Base-by-base conservation (phyloP, 176 grass and related monocot genomes). In the Oryza meyeriana region DNA sequence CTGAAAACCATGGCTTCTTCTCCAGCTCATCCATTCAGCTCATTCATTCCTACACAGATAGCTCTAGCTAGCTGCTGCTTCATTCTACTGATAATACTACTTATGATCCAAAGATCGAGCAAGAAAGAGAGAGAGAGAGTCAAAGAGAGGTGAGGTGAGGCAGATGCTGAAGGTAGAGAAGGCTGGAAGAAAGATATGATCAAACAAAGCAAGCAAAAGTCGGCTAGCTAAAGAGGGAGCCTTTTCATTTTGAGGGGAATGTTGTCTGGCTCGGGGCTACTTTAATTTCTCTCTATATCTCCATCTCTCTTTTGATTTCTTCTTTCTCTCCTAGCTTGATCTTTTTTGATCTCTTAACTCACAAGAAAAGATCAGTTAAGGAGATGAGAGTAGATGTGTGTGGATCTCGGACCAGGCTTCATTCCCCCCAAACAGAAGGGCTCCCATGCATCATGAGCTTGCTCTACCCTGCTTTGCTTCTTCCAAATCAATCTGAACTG, bases 331-430 rank as follows among this genome's bases (percentile, higher is more conserved):
- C 29, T 27, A 14, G 38, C 38, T 47, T 70, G 16, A 75, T 72
- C 67, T 24, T 42, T 48, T 13, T 59, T n/a, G 0, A n/a, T 55
- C 58, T 41, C 76, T 48, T 1, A 20, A 32, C 6, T n/a, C 14
- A 6, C 47, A 29, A 70, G 47, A 44, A 26, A 24, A 70, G 41
- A 32, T 78, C 66, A n/a, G 16, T 4, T 5, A 3, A 6, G 20
- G 26, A 39, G 70, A 44, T 12, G 33, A 75, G 79, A 31, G 45
- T 71, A 74, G 66, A 61, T 55, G 72, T 40, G 28, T 78, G 63
- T 78, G 71, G 91, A 94, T 90, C 91, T 94, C 91, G 91, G 91
- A 94, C 91, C 91, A 94, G 91, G 91, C 91, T 90, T 94, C 91
- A 94, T 94, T 94, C 91, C 91, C 91, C 91, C 79, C 91, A 94